Evolutionary conservation across 805 yeast species (phyloP), one percentile per base, ranked within the genome.

Genomic region (Ascoidea rubescens): DNA sequence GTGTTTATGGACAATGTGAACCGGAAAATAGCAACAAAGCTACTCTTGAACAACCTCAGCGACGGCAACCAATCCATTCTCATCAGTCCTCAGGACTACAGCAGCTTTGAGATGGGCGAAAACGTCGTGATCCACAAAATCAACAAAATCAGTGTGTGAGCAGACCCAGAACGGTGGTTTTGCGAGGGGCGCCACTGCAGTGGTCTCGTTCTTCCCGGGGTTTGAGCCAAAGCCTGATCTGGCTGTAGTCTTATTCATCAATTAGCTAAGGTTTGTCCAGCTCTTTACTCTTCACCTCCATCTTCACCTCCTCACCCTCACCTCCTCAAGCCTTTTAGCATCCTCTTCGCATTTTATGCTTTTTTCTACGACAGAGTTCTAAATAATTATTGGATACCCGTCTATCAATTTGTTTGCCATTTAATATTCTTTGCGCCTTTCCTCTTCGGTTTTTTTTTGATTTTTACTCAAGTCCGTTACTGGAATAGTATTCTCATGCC

Each of bases 1-100:
- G 99, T 93, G 21, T 93, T 82, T 61, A 93, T 93, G 99, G 99
- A 93, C 65, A 87, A 88, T 49, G 87, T 88, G 16, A 89, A 90
- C 63, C 75, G 99, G 57, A 75, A 82, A 48, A 77, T 85, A 51
- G 88, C 96, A 55, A 79, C 93, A 62, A 73, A 78, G 49, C 67
- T 90, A 56, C 80, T 93, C 63, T 70, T 89, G 49, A 75, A 76
- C 31, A 85, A 87, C 57, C 75, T 90, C 33, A 67, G 80, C 5
- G 73, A 74, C 49, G 77, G 79, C 53, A 75, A 82, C 0, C 99
- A 91, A 66, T 84, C 96, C 1, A 82, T 91, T 5, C 87, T 91
- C 58, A 91, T 91, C 48, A 91, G 99, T 0, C 99, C 99, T 0
- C 95, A 89, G 61, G 95, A 88, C n/a, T 63, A 84, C 91, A 56